A percentile compares a stretch with the other conserved stretches of the same genome.
These are phyloP conservation scores for Tephrocybe sp. DNA, from an alignment of 768 basidiomycete genomes.

Conservation along the genomic window DNA sequence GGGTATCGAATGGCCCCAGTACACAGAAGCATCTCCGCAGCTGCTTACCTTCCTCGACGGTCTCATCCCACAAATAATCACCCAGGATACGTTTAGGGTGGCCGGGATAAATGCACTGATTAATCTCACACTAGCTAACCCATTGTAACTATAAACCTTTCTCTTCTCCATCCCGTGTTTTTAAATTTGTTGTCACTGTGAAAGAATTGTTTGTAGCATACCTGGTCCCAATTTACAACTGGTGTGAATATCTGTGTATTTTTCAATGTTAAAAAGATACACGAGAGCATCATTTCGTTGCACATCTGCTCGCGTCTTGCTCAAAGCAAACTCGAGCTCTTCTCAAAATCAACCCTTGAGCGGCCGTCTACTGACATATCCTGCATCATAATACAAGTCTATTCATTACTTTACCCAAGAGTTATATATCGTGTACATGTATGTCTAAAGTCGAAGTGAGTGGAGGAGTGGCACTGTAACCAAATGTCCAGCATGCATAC, in stretches of 20 bases:
- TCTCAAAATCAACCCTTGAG: too few relatives aligned
- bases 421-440: slow-evolving; percentile 5
- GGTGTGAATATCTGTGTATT: too few relatives aligned
- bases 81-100: slow-evolving; percentile 43
- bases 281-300: too few relatives aligned
- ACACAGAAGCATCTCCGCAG: slow-evolving; percentile 30
- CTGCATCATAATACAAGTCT: slow-evolving; percentile 13
- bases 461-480: too few relatives aligned
- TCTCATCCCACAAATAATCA: slow-evolving; percentile 29
- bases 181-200: not conserved
- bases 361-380: too few relatives aligned
- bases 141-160: slow-evolving; percentile 22
- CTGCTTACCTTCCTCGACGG: slow-evolving; percentile 42
- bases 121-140: slow-evolving; percentile 30
- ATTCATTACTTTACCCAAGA: slow-evolving; percentile 13
- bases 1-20: slow-evolving; percentile 45
- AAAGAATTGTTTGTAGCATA: not conserved
- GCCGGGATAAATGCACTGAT: slow-evolving; percentile 37
- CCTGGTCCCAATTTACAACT: too few relatives aligned
- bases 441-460: slow-evolving; percentile 6
- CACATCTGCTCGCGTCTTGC: too few relatives aligned
- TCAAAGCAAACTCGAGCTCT: too few relatives aligned
- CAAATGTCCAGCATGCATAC: slow-evolving; percentile 12
- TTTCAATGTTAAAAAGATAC: too few relatives aligned
- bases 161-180: slow-evolving; percentile 11